Base-by-base conservation (phyloP, 1,284 basidiomycete species). In the Tilletia horrida region DNA sequence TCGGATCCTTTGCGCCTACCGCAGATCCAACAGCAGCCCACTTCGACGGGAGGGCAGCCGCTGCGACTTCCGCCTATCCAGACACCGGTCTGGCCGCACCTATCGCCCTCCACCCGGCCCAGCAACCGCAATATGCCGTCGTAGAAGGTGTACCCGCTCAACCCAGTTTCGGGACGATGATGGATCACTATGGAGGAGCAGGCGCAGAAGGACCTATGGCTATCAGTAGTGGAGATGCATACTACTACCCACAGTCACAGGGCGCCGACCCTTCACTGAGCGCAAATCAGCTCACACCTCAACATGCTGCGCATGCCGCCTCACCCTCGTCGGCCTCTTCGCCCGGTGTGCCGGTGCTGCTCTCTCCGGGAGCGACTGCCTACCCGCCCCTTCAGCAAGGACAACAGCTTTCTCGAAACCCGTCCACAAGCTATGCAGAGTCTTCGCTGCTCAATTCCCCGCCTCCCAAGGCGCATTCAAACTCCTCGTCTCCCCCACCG, bases 381-480 rank as follows among this genome's bases (percentile, higher is more conserved):
- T 40, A 11, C 35, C 35, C 35, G 35, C 11, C 35, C 35, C 6
- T 40, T 11, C 35, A 29, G n/a, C 52, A 8, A 16, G n/a, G 18
- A 16, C 55, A 59, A 3, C n/a, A 1, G 11, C 55, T 59, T 13
- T 59, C 55, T 14, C 8, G 55, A 2, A 59, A 59, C 55, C 27
- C 55, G 18, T 35, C 55, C 29, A 40, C 55, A 25, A 29, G 27
- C 18, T 59, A 59, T 29, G 55, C 55, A 40, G 55, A 29, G 27
- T 59, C 55, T 16, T 59, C 55, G 18, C 29, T 59, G 7, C 55
- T 59, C 29, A 59, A 59, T 35, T 59, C 55, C 18, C 55, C 55
- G 7, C 55, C 55, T 27, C 52, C 52, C n/a, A 29, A 25, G 3
- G 13, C 55, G 11, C 27, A 59, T 21, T 31, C 55, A 3, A 21